Evolutionary conservation across 371 early-diverging fungal genomes (phyloP).

Genomic region (Syncephalastrum monosporum): DNA sequence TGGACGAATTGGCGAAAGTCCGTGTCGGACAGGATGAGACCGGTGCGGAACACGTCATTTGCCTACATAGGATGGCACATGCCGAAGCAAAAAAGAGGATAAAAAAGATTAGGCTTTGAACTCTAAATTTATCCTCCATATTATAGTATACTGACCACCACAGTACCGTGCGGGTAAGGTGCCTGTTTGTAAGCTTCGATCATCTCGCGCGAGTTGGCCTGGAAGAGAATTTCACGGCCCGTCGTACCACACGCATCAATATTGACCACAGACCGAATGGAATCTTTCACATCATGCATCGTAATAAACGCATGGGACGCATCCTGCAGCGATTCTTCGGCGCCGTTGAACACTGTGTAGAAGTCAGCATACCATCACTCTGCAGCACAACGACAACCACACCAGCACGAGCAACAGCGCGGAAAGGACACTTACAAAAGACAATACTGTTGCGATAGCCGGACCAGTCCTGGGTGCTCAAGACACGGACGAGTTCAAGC

Average conservation of each 20-base stretch:
- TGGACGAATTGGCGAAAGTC: constrained; percentile 78
- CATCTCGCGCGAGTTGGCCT: constrained; percentile 70
- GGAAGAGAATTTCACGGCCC: constrained; percentile 76
- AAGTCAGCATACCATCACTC: not conserved
- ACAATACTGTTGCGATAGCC: constrained; percentile 55
- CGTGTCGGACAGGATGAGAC: constrained; percentile 73
- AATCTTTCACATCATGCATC: constrained; percentile 57
- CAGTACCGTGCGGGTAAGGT: constrained; percentile 75
- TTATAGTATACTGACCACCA: constrained; percentile 43
- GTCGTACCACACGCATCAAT: constrained; percentile 74
- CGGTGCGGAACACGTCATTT: constrained; percentile 76
- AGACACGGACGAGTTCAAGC: constrained; percentile 69
- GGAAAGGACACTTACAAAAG: constrained; percentile 47
- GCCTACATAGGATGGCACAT: constrained; percentile 30
- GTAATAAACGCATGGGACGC: constrained; percentile 76
- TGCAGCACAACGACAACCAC: not conserved
- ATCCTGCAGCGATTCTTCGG: constrained; percentile 79
- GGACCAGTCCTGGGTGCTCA: constrained; percentile 54
- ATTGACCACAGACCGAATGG: constrained; percentile 68
- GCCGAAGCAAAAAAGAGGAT: not conserved
- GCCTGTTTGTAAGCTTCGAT: constrained; percentile 70
- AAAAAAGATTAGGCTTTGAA: too few species aligned
- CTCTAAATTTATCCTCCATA: too few species aligned
- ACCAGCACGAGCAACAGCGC: too few species aligned
- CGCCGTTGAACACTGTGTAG: constrained; percentile 72